Evolutionary conservation across 2,329 filamentous ascomycete genomes (phyloP).

Genomic region (Xenoacremonium recifei): DNA sequence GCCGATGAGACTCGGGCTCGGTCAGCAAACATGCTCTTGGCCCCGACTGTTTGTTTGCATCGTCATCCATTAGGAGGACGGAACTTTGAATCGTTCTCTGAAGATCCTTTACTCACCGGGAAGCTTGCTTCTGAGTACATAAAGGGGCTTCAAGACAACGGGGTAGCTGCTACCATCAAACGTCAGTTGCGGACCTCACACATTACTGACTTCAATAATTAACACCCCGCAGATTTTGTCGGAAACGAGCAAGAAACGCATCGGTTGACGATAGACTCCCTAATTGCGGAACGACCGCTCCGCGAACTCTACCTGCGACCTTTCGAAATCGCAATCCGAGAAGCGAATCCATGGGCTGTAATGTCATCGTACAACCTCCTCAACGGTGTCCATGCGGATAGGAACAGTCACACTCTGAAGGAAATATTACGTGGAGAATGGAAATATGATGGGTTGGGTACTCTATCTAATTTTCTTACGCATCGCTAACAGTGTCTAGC

Average conservation of each 20-base stretch:
- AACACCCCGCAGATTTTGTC: slow-evolving; percentile 52
- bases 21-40: slow-evolving; percentile 71
- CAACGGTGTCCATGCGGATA: slow-evolving; percentile 58
- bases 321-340: slow-evolving; percentile 70
- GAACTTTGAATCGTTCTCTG: slow-evolving; percentile 85
- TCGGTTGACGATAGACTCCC: slow-evolving; percentile 55
- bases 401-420: slow-evolving; percentile 54
- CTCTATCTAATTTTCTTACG: background rate
- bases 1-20: slow-evolving; percentile 71
- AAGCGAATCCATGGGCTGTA: slow-evolving; percentile 67
- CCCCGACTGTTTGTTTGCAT: slow-evolving; percentile 79
- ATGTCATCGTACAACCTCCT: slow-evolving; percentile 70
- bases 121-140: slow-evolving; percentile 71
- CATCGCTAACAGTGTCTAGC: slow-evolving; percentile 29
- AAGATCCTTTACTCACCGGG: slow-evolving; percentile 76
- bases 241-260: slow-evolving; percentile 71
- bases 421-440: slow-evolving; percentile 60
- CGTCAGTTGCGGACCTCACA: slow-evolving; percentile 44
- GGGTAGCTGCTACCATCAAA: slow-evolving; percentile 76
- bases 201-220: no score
- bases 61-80: slow-evolving; percentile 79
- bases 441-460: slow-evolving; percentile 56
- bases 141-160: slow-evolving; percentile 69
- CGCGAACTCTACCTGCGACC: slow-evolving; percentile 72
- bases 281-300: slow-evolving; percentile 62